Percentiles rank a stretch among this genome's conserved stretches.
Evolutionary conservation across 129 eudicot species (phyloP).

Genomic region (Flaveria linearis): DNA sequence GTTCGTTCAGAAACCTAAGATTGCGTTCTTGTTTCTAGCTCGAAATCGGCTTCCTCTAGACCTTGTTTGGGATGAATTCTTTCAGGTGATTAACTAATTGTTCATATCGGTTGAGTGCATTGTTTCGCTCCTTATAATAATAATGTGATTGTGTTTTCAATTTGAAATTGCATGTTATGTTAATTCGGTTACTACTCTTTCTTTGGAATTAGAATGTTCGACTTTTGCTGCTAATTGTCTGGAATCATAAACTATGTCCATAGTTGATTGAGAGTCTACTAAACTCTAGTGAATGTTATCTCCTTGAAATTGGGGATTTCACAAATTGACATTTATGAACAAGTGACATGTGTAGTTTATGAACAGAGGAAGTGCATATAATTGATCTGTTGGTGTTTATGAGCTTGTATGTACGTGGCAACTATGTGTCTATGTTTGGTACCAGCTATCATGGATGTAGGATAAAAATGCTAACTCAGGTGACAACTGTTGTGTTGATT

Average conservation of each 20-base stretch:
- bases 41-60: conserved; percentile 88
- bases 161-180: conserved; percentile 5
- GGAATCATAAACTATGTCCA: neutral
- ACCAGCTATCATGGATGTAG: conserved; percentile 5
- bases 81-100: conserved; percentile 46
- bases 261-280: neutral
- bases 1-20: conserved; percentile 59
- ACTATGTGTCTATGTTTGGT: conserved; percentile 2
- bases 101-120: too few relatives aligned
- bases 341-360: conserved; percentile 21
- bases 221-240: neutral
- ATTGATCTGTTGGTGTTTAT: conserved; percentile 22
- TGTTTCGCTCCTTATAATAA: neutral
- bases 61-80: conserved; percentile 88
- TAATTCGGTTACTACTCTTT: neutral
- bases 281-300: conserved; percentile 20
- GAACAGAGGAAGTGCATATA: conserved; percentile 1
- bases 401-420: conserved; percentile 26
- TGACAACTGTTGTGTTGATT: conserved; percentile 14
- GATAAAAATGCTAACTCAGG: conserved; percentile 12
- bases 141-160: neutral
- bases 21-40: conserved; percentile 83
- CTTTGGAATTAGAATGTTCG: neutral
- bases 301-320: conserved; percentile 15
- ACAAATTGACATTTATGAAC: conserved; percentile 15